Conservation (phyloP, 352 stramenopile species). For the Elongisporangium undulatum region DNA sequence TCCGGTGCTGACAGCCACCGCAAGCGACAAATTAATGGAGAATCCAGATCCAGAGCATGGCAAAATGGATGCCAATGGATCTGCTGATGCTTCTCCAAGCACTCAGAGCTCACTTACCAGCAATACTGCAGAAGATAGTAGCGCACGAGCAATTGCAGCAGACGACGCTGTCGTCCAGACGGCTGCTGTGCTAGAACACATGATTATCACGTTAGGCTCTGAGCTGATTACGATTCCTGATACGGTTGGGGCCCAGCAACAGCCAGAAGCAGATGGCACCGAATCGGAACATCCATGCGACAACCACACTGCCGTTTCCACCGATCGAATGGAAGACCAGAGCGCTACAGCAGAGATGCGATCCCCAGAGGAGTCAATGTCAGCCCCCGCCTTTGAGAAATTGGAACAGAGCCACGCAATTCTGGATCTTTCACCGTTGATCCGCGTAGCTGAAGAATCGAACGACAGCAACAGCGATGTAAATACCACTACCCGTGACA, state of each 20-base stretch:
- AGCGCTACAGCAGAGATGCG: neutral
- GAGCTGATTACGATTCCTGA: neutral
- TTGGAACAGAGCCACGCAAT: no score
- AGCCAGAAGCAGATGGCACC: neutral
- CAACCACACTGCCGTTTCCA: no score
- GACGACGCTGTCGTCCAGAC: neutral
- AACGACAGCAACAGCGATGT: no score
- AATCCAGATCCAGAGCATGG: neutral
- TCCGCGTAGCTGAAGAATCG: no score
- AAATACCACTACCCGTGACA: no score
- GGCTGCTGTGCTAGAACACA: neutral
- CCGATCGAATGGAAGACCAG: neutral
- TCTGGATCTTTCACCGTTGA: no score
- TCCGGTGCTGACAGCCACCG: neutral
- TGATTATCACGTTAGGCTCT: neutral
- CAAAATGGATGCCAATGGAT: neutral
- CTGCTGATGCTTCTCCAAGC: no score
- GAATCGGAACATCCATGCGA: no score
- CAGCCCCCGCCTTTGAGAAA: no score
- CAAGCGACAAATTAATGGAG: neutral
- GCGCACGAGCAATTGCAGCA: neutral
- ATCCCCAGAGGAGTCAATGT: no score
- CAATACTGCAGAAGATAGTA: neutral
- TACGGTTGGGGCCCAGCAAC: neutral
- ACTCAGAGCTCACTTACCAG: neutral